phyloP scores from a whole-genome alignment of 2,329 filamentous ascomycete genomes.

The Apiospora marii region DNA sequence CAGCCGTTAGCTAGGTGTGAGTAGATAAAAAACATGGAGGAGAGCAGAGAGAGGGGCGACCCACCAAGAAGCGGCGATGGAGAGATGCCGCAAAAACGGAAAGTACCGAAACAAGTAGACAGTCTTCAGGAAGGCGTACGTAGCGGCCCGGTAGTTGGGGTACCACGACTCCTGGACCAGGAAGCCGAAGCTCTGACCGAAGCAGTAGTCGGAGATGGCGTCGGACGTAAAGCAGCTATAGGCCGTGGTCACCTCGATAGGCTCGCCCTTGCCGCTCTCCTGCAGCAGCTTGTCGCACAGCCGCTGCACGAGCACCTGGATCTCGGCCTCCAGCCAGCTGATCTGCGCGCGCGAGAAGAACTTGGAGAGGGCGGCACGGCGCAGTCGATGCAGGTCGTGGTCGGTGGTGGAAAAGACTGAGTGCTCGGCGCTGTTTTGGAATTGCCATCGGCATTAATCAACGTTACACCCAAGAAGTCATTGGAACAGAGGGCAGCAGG shows the following conservation, averaged over 20 bases:
- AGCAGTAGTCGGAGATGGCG: conserved; percentile 47
- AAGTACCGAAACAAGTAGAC: conserved; percentile 38
- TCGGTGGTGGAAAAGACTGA: conserved; percentile 34
- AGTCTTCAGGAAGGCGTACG: conserved; percentile 33
- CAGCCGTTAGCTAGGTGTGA: neutral
- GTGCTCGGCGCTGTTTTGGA: conserved; percentile 31
- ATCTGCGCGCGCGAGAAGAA: conserved; percentile 47
- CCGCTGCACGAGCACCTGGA: conserved; percentile 29
- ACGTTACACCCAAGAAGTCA: neutral
- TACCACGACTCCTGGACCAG: conserved; percentile 39
- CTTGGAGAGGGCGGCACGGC: conserved; percentile 40
- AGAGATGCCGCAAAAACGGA: conserved; percentile 32
- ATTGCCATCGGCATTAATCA: conserved; percentile 26
- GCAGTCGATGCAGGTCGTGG: conserved; percentile 45
- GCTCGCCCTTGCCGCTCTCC: conserved; percentile 31
- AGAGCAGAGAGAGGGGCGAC: neutral
- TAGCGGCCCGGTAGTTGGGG: conserved; percentile 43
- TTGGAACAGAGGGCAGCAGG: no score
- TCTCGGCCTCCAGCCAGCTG: conserved; percentile 32
- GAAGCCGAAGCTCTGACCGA: conserved; percentile 47
- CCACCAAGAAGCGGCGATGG: conserved; percentile 27
- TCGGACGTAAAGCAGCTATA: conserved; percentile 51
- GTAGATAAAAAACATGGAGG: neutral
- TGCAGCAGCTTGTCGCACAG: conserved; percentile 43
- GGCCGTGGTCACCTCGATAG: conserved; percentile 46